Evolutionary conservation across 2,329 filamentous ascomycete species (phyloP).

Genomic region (Stenocarpella maydis): DNA sequence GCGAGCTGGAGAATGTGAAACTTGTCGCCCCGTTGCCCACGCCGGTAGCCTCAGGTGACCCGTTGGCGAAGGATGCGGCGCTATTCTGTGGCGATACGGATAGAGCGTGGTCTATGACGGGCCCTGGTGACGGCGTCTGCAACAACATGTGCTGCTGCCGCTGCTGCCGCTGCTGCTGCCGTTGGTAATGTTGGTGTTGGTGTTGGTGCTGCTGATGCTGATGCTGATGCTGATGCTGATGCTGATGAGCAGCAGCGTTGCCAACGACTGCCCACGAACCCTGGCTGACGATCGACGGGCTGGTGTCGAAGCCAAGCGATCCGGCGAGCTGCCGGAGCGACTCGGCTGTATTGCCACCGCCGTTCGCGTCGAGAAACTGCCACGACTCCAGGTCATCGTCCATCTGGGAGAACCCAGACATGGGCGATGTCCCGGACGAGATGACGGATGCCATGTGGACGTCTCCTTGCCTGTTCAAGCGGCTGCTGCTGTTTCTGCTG

Average conservation of each 20-base stretch:
- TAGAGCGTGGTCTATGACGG: conserved; percentile 48
- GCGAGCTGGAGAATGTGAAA: conserved; percentile 23
- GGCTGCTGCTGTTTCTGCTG: neutral
- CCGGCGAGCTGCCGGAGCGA: conserved; percentile 8
- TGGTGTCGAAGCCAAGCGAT: conserved; percentile 53
- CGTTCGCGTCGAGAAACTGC: conserved; percentile 31
- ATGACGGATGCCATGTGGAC: conserved; percentile 44
- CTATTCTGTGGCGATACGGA: conserved; percentile 8
- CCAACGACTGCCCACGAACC: conserved; percentile 59
- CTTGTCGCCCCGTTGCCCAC: neutral
- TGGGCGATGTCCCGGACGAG: conserved; percentile 43
- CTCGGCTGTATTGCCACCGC: conserved; percentile 42
- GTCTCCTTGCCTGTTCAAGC: neutral
- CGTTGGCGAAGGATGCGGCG: neutral
- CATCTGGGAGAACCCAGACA: conserved; percentile 31
- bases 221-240: neutral
- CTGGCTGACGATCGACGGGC: conserved; percentile 60
- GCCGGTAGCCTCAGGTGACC: neutral
- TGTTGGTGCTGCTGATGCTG: conserved; percentile 37
- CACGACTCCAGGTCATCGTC: conserved; percentile 44
- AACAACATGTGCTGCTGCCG: neutral
- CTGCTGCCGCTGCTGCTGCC: neutral
- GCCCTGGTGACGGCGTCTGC: conserved; percentile 41
- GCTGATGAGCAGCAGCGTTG: conserved; percentile 44
- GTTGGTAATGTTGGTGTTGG: neutral